Evolutionary conservation across 257 asterid species (phyloP), one percentile per base, ranked within the genome.

Genomic region (Cruciata laevipes): DNA sequence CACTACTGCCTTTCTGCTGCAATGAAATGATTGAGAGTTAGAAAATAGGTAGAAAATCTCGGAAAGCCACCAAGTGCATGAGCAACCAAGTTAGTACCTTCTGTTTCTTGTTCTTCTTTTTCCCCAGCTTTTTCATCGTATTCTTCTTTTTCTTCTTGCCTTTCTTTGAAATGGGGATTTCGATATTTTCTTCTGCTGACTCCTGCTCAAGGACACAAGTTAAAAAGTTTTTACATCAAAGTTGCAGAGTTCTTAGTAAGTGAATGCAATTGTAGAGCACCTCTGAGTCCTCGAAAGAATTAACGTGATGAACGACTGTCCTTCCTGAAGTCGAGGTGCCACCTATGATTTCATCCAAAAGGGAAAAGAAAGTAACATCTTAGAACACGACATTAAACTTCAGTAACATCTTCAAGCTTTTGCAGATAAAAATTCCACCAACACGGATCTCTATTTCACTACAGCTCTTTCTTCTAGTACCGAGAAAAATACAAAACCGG

Each of bases 301-400:
- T 71, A 56, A 92, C 96, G 37, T 92, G 98, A 58, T 85, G 97
- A 81, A 92, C 75, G 6, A 47, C 55, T 12, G 66, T 56, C 81
- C 87, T 83, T 71, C 96, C 98, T 61, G 90, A 87, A 21, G 82
- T 75, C 40, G 96, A 89, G 62, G 93, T 65, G 60, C 93, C 97
- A 76, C 96, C 98, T 89, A 70, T 27, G 21, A 27, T 53, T 44
- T 49, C 67, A 32, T 57, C 23, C 9, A 66, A 55, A 70, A 35
- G 69, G 38, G 59, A 51, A 65, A 20, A 70, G 47, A 33, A 40
- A 24, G 33, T 0, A 44, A 18, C 27, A n/a, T 42, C 40, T 16
- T 38, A n/a, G 35, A 24, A 17, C 25, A 4, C 17, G 11, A 23
- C 56, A 64, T 13, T 6, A 23, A 12, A 42, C 51, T 42, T 42